Conservation (phyloP, 768 basidiomycete species). For the Lepiota brunneoincarnata region DNA sequence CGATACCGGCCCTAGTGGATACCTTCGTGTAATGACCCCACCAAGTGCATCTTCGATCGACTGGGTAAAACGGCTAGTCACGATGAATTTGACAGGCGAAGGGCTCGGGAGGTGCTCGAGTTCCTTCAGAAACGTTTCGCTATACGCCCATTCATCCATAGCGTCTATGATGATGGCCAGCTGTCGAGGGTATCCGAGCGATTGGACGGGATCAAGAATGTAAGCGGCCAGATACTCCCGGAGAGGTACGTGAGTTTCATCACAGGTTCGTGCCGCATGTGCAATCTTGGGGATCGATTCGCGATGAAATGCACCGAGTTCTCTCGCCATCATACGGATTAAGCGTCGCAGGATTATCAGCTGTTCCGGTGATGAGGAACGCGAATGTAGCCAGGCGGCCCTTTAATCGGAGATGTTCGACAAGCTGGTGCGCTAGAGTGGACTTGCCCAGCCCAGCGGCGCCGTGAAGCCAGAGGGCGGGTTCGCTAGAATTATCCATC, state of each 20-base stretch:
- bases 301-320: conserved; percentile 4
- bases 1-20: neutral
- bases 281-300: neutral
- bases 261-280: neutral
- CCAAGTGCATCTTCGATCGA: neutral
- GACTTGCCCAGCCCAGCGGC: conserved; percentile 13
- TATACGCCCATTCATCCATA: conserved; percentile 9
- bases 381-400: neutral
- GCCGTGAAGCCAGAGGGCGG: conserved; percentile 11
- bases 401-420: neutral
- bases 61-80: conserved; percentile 4
- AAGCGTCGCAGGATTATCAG: neutral
- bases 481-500: neutral
- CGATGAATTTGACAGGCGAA: conserved; percentile 2
- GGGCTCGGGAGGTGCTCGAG: neutral
- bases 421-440: conserved; percentile 5
- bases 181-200: neutral
- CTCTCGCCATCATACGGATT: conserved; percentile 7
- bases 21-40: too few species aligned
- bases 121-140: conserved; percentile 1
- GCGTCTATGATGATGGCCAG: conserved; percentile 10
- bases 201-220: neutral
- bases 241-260: neutral
- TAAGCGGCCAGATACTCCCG: neutral
- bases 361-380: neutral